These are phyloP conservation scores for Oenanthe javanica DNA, from an alignment of 140 eudicot species.

Conservation along the genomic window DNA sequence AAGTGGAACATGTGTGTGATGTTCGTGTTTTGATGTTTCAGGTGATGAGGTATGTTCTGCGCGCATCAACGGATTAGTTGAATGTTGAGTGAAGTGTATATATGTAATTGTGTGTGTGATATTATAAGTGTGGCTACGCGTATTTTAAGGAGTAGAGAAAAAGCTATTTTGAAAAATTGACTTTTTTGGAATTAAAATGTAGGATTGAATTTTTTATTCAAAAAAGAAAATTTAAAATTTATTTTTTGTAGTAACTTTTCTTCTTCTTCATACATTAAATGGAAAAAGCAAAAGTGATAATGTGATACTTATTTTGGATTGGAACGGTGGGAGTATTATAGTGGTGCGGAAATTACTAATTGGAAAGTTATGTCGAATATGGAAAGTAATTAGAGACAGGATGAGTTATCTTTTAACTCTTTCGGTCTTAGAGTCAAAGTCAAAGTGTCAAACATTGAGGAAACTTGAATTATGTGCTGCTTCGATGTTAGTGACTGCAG, in stretches of 20 bases:
- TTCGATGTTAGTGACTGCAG: not conserved
- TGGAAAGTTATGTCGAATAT: not conserved
- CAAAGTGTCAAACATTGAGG: not conserved
- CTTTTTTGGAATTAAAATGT: too few relatives aligned
- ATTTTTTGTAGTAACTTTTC: too few relatives aligned
- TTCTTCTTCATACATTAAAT: too few relatives aligned
- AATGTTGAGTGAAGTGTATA: not conserved
- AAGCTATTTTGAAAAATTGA: too few relatives aligned
- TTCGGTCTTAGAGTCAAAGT: not conserved
- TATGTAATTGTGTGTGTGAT: not conserved
- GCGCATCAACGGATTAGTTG: constrained; percentile 2
- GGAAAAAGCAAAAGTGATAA: too few relatives aligned
- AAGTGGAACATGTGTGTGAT: not conserved
- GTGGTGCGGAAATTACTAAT: not conserved
- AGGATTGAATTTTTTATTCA: too few relatives aligned
- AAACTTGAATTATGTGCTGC: not conserved
- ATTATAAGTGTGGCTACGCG: not conserved
- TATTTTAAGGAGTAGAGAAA: too few relatives aligned
- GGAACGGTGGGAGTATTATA: too few relatives aligned
- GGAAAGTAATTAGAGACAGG: not conserved
- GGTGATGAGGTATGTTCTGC: constrained; percentile 58
- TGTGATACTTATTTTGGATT: too few relatives aligned
- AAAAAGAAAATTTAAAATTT: too few relatives aligned
- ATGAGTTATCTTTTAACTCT: not conserved
- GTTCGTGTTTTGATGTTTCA: constrained; percentile 29